A percentile compares a stretch with the other conserved stretches of the same genome.
phyloP scores from a whole-genome alignment of 208 protist species.

The Wallacemonas sp. region DNA sequence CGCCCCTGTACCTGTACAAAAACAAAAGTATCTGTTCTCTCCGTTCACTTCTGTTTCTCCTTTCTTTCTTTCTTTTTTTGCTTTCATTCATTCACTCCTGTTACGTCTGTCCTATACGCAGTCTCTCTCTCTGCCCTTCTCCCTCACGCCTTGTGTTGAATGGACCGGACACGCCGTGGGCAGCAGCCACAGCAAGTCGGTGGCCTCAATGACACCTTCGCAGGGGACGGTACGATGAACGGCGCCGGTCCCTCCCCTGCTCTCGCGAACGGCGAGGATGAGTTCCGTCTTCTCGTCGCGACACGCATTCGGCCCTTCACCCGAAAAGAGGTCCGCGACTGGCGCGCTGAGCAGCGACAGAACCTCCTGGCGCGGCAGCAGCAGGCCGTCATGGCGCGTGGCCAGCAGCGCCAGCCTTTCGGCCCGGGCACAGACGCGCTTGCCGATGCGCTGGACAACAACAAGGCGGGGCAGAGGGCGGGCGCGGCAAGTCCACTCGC shows the following conservation, averaged over 20 bases:
- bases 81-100: slow-evolving; percentile 9
- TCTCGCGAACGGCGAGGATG: slow-evolving; percentile 5
- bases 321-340: slow-evolving; percentile 32
- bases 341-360: slow-evolving; percentile 14
- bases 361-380: slow-evolving; percentile 10
- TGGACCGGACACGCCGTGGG: background rate
- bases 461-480: background rate
- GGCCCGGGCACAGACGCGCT: slow-evolving; percentile 22
- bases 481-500: background rate
- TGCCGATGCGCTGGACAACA: background rate
- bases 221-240: background rate
- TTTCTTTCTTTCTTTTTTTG: slow-evolving; percentile 10
- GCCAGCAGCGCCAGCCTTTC: slow-evolving; percentile 41
- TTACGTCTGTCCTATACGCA: background rate
- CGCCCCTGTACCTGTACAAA: too few species aligned
- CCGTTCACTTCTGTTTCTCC: background rate
- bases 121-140: background rate
- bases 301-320: slow-evolving; percentile 65
- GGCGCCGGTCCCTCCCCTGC: background rate
- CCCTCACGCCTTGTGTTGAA: background rate
- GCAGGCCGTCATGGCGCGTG: slow-evolving; percentile 19
- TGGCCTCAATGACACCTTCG: slow-evolving; percentile 1
- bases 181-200: too few species aligned
- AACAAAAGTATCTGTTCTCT: too few species aligned
- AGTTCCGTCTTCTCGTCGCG: slow-evolving; percentile 59